These are phyloP conservation scores for Paraphaeosphaeria sporulosa DNA, from an alignment of 2,329 filamentous ascomycete species.

Conservation along the genomic window DNA sequence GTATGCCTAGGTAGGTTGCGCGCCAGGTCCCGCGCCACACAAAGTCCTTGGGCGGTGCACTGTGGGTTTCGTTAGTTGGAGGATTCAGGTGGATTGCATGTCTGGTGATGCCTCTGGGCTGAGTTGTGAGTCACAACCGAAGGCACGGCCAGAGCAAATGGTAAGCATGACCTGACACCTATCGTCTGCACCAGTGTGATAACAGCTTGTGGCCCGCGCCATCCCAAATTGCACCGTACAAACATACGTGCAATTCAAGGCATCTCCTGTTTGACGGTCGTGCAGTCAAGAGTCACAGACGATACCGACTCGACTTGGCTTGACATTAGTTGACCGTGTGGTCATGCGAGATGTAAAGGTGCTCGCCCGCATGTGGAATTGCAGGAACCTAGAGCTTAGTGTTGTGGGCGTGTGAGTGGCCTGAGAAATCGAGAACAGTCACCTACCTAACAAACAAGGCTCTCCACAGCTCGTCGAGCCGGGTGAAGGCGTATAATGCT, in stretches of 20 bases:
- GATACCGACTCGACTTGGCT: no score
- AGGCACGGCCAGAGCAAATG: neutral
- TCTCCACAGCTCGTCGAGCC: slow-evolving; percentile 90
- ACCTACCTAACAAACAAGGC: slow-evolving; percentile 82
- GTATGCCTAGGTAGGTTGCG: slow-evolving; percentile 73
- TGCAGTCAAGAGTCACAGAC: slow-evolving; percentile 1
- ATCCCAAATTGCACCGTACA: neutral
- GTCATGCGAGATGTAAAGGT: neutral
- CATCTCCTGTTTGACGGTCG: neutral
- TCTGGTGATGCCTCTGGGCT: neutral
- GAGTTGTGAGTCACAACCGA: slow-evolving; percentile 23
- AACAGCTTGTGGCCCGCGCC: neutral
- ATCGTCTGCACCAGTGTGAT: neutral
- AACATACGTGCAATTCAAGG: neutral
- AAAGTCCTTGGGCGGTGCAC: slow-evolving; percentile 57
- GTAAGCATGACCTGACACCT: neutral
- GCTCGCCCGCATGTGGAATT: neutral
- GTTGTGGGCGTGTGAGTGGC: neutral
- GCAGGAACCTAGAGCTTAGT: neutral
- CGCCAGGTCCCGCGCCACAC: slow-evolving; percentile 87
- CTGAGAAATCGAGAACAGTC: slow-evolving; percentile 14
- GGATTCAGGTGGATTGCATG: slow-evolving; percentile 6
- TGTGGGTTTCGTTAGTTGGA: slow-evolving; percentile 31
- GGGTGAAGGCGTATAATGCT: slow-evolving; percentile 84
- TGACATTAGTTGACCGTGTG: no score